A percentile compares a stretch with the other conserved stretches of the same genome.
Evolutionary conservation across 176 grass and related monocot genomes (phyloP).

Genomic region (Musa itinerans): DNA sequence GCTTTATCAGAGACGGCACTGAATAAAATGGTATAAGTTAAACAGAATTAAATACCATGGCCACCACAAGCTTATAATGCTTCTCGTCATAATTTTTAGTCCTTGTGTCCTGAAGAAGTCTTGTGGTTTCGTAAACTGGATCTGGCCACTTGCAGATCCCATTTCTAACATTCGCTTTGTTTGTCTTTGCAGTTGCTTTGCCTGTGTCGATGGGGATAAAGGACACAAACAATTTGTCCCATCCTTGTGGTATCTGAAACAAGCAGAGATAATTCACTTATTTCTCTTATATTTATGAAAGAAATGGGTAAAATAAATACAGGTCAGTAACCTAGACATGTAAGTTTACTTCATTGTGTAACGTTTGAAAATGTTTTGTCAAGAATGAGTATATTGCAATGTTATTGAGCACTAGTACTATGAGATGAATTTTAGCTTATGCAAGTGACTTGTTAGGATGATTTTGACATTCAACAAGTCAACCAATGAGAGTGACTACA

Average conservation of each 20-base stretch:
- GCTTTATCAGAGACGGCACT: neutral
- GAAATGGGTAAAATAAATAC: neutral
- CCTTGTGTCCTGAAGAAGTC: constrained; percentile 79
- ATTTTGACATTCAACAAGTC: neutral
- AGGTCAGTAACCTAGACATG: neutral
- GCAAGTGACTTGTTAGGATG: neutral
- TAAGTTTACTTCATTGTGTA: neutral
- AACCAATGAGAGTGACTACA: neutral
- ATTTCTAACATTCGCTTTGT: constrained; percentile 91
- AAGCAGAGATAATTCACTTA: constrained; percentile 21
- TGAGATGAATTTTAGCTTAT: neutral
- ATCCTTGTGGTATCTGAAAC: constrained; percentile 87
- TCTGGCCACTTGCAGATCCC: constrained; percentile 93
- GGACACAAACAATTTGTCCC: constrained; percentile 96
- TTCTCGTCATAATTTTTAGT: constrained; percentile 95
- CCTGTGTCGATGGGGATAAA: constrained; percentile 78
- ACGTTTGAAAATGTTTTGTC: neutral
- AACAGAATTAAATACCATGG: constrained; percentile 50
- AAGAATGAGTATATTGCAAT: neutral
- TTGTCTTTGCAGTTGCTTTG: constrained; percentile 86
- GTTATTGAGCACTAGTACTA: neutral
- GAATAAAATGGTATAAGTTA: constrained; percentile 2
- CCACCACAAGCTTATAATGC: constrained; percentile 82
- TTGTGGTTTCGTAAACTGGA: constrained; percentile 96
- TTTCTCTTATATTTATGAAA: constrained; percentile 5